Conservation (phyloP, 2,329 filamentous ascomycete genomes). For the Pochonia chlamydosporia region DNA sequence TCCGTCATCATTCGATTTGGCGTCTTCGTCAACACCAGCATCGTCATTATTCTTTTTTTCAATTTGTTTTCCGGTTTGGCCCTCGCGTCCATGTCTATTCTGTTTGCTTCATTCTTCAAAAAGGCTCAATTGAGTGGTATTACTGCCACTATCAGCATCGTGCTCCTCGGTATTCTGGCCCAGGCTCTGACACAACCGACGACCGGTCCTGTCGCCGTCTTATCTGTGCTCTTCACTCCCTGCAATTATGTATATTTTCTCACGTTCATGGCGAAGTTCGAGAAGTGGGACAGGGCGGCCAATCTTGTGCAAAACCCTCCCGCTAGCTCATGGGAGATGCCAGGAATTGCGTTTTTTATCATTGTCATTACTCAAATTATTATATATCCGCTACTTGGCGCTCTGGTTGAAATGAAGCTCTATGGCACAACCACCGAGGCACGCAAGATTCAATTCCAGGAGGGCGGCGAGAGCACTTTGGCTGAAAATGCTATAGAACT, state of each 20-base stretch:
- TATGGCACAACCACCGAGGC: conserved; percentile 68
- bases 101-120: conserved; percentile 78
- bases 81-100: conserved; percentile 72
- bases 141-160: conserved; percentile 62
- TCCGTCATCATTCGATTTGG: conserved; percentile 57
- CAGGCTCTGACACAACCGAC: conserved; percentile 63
- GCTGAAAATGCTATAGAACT: conserved; percentile 59
- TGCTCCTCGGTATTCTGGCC: conserved; percentile 75
- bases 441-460: conserved; percentile 42
- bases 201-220: conserved; percentile 59
- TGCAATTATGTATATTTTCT: conserved; percentile 85
- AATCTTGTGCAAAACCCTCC: conserved; percentile 60
- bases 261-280: conserved; percentile 70
- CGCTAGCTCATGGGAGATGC: conserved; percentile 58
- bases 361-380: conserved; percentile 75
- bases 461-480: conserved; percentile 18
- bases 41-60: conserved; percentile 64
- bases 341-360: conserved; percentile 72
- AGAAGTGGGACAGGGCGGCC: conserved; percentile 53
- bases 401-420: conserved; percentile 64
- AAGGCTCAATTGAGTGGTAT: conserved; percentile 86
- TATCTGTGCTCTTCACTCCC: conserved; percentile 75
- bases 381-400: conserved; percentile 69
- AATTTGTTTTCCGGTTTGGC: conserved; percentile 72
- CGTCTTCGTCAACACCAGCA: conserved; percentile 59